These are phyloP conservation scores for Aspergillus japonicus DNA, from an alignment of 2,329 filamentous ascomycete genomes.

Conservation along the genomic window DNA sequence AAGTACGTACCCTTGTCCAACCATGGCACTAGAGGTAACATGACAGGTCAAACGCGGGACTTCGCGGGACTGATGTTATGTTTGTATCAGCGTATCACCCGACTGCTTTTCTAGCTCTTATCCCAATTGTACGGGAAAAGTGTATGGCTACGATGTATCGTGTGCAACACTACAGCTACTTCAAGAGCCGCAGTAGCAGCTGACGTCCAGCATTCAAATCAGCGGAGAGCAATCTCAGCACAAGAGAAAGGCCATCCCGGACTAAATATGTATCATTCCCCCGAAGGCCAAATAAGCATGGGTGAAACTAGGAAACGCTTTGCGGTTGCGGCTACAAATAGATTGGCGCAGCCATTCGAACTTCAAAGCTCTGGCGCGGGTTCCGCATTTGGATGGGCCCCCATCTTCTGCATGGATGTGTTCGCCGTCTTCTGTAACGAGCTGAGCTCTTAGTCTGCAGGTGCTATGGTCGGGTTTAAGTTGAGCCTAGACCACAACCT, in stretches of 20 bases:
- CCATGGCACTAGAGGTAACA: neutral
- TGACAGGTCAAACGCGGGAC: neutral
- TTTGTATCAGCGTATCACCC: neutral
- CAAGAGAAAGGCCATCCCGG: neutral
- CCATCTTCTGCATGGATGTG: neutral
- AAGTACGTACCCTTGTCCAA: neutral
- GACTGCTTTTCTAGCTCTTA: neutral
- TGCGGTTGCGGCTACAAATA: neutral
- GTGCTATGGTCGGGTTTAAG: neutral
- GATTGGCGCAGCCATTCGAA: neutral
- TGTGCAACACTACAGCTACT: neutral
- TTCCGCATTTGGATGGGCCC: conserved; percentile 1
- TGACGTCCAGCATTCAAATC: neutral
- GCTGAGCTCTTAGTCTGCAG: neutral
- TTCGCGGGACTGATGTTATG: neutral
- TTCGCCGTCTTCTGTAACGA: neutral
- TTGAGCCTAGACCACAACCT: neutral
- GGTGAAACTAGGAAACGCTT: neutral
- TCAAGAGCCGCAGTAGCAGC: neutral
- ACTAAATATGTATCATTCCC: neutral
- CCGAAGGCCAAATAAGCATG: neutral
- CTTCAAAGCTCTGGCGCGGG: neutral
- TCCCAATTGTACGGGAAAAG: neutral
- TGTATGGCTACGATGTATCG: neutral
- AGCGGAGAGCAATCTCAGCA: neutral